phyloP scores from a whole-genome alignment of 176 grass and related monocot genomes.

The Carex pumila region DNA sequence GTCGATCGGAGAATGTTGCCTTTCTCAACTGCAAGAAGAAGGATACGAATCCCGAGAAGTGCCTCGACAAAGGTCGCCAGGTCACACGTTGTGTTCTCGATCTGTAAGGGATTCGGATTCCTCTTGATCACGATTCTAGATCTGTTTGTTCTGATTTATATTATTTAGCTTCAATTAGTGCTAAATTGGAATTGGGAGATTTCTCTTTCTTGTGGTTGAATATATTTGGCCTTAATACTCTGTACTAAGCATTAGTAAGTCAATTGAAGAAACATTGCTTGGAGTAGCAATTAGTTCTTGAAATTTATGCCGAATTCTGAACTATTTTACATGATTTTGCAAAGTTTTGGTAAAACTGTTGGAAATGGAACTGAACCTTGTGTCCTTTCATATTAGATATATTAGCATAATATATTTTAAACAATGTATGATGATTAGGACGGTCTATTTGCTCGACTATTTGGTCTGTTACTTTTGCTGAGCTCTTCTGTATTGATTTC shows the following conservation, averaged over 20 bases:
- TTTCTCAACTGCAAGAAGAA: conserved; percentile 99
- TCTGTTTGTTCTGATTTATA: neutral
- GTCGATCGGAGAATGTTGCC: conserved; percentile 70
- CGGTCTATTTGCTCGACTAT: neutral
- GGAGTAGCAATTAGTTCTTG: neutral
- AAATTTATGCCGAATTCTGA: neutral
- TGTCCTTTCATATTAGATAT: neutral
- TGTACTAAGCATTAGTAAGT: neutral
- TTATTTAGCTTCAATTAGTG: neutral
- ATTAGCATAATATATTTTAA: neutral
- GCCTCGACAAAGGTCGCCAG: conserved; percentile 80
- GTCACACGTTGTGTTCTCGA: conserved; percentile 64
- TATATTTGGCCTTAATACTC: neutral
- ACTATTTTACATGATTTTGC: neutral
- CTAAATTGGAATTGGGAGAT: neutral
- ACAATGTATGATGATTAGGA: neutral
- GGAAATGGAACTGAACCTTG: neutral
- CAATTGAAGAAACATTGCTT: neutral
- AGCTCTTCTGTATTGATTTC: neutral
- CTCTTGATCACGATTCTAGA: neutral
- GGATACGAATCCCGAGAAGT: conserved; percentile 81
- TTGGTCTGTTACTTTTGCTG: neutral
- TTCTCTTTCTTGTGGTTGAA: neutral
- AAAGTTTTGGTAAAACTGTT: neutral
- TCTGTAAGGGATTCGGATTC: conserved; percentile 42